phyloP scores from a whole-genome alignment of 139 green algal species.

The Tetradesmus obliquus region DNA sequence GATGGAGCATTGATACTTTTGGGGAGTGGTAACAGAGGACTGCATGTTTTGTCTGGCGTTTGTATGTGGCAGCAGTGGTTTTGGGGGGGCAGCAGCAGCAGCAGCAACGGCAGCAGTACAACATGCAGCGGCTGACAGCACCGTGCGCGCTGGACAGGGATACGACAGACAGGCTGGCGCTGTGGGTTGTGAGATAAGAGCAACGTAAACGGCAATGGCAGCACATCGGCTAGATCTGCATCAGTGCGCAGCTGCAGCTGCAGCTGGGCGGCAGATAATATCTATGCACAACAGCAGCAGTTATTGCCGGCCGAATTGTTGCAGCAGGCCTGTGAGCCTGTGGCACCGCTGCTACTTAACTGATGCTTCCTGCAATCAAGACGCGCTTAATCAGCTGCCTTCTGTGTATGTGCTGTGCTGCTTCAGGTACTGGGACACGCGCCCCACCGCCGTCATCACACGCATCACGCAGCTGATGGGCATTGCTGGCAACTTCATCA shows the following conservation, averaged over 20 bases:
- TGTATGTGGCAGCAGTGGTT: neutral
- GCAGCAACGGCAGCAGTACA: neutral
- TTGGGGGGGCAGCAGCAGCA: neutral
- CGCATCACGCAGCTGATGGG: conserved; percentile 90
- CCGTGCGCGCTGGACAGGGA: no score
- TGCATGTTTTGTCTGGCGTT: neutral
- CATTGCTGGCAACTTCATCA: conserved; percentile 87
- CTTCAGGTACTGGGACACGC: conserved; percentile 24
- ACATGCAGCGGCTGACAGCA: conserved; percentile 71
- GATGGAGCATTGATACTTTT: neutral
- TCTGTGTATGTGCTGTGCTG: neutral
- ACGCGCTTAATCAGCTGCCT: no score
- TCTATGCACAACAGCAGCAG: no score
- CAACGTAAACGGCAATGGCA: no score
- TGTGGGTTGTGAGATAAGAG: no score
- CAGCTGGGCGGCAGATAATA: neutral
- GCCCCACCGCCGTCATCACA: conserved; percentile 83
- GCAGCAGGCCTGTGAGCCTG: no score
- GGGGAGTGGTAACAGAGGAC: neutral
- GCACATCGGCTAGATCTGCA: no score
- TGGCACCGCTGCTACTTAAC: no score
- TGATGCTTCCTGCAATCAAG: no score
- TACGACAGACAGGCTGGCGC: no score
- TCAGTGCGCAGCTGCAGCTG: neutral
- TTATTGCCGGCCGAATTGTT: no score